phyloP scores from a whole-genome alignment of 768 basidiomycete species.

The Porphyrellus cyaneotinctus region DNA sequence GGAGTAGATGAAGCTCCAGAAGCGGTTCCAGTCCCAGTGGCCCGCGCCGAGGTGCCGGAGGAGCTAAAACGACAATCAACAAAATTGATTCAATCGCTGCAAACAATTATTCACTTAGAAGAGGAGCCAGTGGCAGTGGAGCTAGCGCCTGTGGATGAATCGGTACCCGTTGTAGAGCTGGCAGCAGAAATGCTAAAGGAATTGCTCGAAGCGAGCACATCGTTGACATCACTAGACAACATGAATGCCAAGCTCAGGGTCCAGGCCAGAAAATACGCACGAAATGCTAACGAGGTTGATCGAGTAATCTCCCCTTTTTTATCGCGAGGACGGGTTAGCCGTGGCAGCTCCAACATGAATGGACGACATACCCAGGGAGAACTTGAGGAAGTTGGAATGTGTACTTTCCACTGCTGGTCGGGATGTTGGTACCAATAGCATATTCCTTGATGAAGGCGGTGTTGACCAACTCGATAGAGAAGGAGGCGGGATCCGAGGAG shows the following conservation, averaged over 20 bases:
- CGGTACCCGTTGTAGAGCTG: constrained; percentile 3
- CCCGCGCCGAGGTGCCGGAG: too few relatives aligned
- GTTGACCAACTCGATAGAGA: constrained; percentile 48
- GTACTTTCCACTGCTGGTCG: background rate
- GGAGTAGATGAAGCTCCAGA: constrained; percentile 22
- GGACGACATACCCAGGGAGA: constrained; percentile 37
- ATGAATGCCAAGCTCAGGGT: background rate
- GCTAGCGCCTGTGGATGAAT: constrained; percentile 11
- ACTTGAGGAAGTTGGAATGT: constrained; percentile 47
- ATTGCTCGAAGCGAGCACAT: constrained; percentile 38
- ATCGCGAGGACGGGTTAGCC: background rate
- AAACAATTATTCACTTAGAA: constrained; percentile 7
- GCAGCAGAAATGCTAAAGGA: constrained; percentile 39
- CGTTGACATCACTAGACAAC: constrained; percentile 38
- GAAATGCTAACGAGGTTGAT: constrained; percentile 43
- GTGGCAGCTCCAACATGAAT: background rate
- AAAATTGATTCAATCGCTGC: rapidly evolving
- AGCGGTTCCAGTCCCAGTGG: background rate
- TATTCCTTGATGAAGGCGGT: constrained; percentile 48
- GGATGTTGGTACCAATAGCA: constrained; percentile 54
- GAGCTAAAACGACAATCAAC: constrained; percentile 3
- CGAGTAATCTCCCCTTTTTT: constrained; percentile 45
- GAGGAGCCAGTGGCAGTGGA: background rate
- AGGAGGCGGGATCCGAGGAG: constrained; percentile 39
- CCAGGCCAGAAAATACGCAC: constrained; percentile 19